These are phyloP conservation scores for Lycium ferocissimum DNA, from an alignment of 257 asterid genomes.

Conservation along the genomic window DNA sequence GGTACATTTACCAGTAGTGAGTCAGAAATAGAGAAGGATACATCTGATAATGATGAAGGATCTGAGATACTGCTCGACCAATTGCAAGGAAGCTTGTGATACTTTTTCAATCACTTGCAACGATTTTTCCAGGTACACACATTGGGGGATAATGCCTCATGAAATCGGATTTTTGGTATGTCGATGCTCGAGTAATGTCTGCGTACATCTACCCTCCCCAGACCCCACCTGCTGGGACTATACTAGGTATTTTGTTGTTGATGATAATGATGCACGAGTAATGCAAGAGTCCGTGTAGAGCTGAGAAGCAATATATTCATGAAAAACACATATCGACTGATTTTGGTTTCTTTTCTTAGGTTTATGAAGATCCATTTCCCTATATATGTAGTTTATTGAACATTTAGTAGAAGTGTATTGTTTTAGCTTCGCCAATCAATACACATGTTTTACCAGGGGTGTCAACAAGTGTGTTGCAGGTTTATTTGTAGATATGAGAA, in stretches of 20 bases:
- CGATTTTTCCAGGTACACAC: not conserved
- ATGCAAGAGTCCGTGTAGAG: conserved; percentile 5
- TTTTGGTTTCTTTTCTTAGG: not conserved
- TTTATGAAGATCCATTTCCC: not conserved
- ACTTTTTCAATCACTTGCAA: conserved; percentile 9
- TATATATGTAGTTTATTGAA: not conserved
- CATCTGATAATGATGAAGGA: conserved; percentile 44
- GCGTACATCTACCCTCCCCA: too few species aligned
- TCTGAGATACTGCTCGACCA: conserved; percentile 51
- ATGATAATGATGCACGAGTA: not conserved
- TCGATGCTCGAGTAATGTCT: not conserved
- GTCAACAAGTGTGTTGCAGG: not conserved
- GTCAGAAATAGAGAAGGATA: conserved; percentile 32
- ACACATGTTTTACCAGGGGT: conserved; percentile 8
- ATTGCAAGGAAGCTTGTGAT: conserved; percentile 70
- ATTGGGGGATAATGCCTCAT: not conserved
- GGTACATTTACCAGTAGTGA: conserved; percentile 33
- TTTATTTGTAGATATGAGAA: conserved; percentile 9
- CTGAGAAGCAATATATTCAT: conserved; percentile 8
- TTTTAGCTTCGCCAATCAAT: not conserved
- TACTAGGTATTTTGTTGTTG: too few species aligned
- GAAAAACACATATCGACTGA: conserved; percentile 17
- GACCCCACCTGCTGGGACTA: too few species aligned
- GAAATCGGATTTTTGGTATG: not conserved
- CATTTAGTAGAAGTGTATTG: conserved; percentile 6